Base-by-base conservation (phyloP, 768 basidiomycete genomes). In the Boletus pseudo-olivaceus region DNA sequence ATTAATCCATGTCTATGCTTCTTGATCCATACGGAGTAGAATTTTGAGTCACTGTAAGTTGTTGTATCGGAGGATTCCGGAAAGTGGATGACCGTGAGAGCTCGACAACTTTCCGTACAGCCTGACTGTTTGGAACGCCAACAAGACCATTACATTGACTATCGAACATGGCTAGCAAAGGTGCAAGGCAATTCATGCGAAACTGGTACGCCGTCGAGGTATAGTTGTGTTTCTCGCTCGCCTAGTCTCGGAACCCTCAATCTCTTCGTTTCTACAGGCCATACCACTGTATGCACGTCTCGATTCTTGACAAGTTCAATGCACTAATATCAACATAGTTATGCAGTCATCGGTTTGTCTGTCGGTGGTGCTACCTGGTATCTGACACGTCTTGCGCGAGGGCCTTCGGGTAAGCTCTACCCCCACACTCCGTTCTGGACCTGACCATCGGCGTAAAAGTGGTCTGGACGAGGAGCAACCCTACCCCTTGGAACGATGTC, bases 401-500 rank as follows among this genome's bases (percentile, higher is more conserved):
- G 84, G 19, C 80, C 83, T 27, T 70, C 63, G 26, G 74, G 84
- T 85, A 59, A 65, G 78, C 29, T 68, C 29, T 45, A 7, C 20
- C 19, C 8, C 1, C 5, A 17, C 32, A 12, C 17, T 2, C 30
- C 4, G 12, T 43, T 23, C 44, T 14, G 15, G 19, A n/a, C 34
- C 54, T 56, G 41, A 63, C 49, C 33, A 5, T 29, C 2, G 38
- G 38, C 19, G 12, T 33, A 20, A 39, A 53, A 82, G 82, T 83
- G 51, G 69, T 84, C 53, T 85, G 83, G 84, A 78, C 83, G 62
- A 80, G 74, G 69, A 69, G 65, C 69, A 94, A 95, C 78, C 91
- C 91, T 34, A 85, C 84, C 20, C 93, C 93, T n/a, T 94, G 90
- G 89, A 90, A 90, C 73, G 78, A 82, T 53, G 80, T 93, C 67